phyloP scores from a whole-genome alignment of 768 basidiomycete species.

The Phaffia tasmanica region DNA sequence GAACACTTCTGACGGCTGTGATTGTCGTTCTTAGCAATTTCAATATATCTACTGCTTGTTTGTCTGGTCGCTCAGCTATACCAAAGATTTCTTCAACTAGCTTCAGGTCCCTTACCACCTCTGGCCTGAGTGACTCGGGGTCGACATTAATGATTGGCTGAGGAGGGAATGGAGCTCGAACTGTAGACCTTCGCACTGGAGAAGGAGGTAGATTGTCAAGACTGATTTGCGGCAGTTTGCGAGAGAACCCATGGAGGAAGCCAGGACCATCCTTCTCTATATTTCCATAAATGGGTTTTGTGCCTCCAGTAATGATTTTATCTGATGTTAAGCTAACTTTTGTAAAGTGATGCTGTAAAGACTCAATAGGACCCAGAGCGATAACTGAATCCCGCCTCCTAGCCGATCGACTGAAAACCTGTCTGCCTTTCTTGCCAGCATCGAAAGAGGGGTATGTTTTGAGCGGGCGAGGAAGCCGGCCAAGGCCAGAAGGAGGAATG shows the following conservation, averaged over 20 bases:
- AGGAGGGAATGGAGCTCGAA: constrained; percentile 48
- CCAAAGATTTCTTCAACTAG: constrained; percentile 44
- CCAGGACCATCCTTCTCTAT: neutral
- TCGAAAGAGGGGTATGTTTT: no score
- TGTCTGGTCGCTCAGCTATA: neutral
- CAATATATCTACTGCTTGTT: constrained; percentile 50
- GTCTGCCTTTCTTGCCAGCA: neutral
- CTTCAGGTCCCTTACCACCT: constrained; percentile 62
- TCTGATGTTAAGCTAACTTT: constrained; percentile 68
- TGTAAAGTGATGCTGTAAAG: constrained; percentile 88
- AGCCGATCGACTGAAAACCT: constrained; percentile 79
- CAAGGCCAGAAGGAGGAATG: neutral
- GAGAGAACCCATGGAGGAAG: neutral
- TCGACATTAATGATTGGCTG: constrained; percentile 44
- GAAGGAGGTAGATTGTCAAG: constrained; percentile 35
- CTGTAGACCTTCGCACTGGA: constrained; percentile 35
- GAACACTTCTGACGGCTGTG: constrained; percentile 63
- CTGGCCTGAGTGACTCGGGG: constrained; percentile 64
- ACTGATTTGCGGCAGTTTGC: constrained; percentile 5
- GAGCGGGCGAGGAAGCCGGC: no score
- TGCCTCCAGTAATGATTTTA: constrained; percentile 47
- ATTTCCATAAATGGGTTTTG: neutral
- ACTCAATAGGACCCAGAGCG: constrained; percentile 89
- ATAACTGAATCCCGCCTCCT: constrained; percentile 89
- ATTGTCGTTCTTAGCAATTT: constrained; percentile 66